Percentiles rank a stretch among this genome's conserved stretches.
phyloP scores from a whole-genome alignment of 331 rosid genomes.

The Pyracantha coccinea region DNA sequence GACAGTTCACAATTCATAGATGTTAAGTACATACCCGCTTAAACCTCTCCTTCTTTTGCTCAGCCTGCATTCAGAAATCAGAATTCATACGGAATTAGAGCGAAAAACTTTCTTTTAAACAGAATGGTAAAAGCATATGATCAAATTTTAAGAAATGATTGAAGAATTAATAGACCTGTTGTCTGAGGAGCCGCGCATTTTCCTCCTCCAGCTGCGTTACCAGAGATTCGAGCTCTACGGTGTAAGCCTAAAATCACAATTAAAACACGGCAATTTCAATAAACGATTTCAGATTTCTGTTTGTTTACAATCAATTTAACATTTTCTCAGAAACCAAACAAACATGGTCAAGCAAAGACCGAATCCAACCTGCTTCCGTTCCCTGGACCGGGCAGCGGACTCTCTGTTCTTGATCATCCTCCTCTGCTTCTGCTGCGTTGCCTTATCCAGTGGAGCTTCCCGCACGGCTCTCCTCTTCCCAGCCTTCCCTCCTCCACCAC shows the following conservation, averaged over 20 bases:
- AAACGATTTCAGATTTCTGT: too few relatives aligned
- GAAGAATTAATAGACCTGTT: constrained; percentile 45
- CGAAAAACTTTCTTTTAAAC: background rate
- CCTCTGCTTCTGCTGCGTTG: constrained; percentile 75
- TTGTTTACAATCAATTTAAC: too few relatives aligned
- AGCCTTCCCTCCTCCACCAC: constrained; percentile 32
- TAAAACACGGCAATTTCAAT: too few relatives aligned
- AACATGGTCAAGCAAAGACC: background rate
- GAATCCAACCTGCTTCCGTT: constrained; percentile 73
- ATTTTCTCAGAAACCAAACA: too few relatives aligned
- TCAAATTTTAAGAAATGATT: background rate
- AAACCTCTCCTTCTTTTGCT: constrained; percentile 34
- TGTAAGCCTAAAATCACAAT: constrained; percentile 52
- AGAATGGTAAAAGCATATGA: background rate
- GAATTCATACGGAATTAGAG: background rate
- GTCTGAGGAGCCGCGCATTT: constrained; percentile 44
- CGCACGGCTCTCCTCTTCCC: constrained; percentile 65
- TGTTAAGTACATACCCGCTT: constrained; percentile 32
- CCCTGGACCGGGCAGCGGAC: constrained; percentile 95
- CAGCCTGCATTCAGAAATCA: constrained; percentile 43
- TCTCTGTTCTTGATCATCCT: constrained; percentile 24
- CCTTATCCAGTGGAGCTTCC: constrained; percentile 58
- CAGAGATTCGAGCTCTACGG: constrained; percentile 60
- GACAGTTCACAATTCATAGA: background rate
- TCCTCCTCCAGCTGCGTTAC: constrained; percentile 72